Base-by-base conservation (phyloP, 2,329 filamentous ascomycete species). In the Claviceps purpurea region DNA sequence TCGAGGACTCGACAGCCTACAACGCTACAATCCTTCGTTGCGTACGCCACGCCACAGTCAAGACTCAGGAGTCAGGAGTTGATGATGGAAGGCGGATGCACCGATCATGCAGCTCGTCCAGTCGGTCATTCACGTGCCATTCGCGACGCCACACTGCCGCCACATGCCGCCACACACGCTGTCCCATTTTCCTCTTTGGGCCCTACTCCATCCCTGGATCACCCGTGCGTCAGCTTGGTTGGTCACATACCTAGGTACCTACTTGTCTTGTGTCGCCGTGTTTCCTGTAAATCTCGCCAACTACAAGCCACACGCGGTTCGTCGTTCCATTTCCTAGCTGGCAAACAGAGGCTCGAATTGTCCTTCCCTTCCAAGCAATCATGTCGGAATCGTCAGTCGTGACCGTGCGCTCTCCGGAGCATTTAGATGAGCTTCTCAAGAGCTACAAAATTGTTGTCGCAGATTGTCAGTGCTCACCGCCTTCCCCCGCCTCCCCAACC, bases 401-500 rank as follows among this genome's bases (percentile, higher is more conserved):
- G 44, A 50, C 56, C 50, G 68, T 69, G 51, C 65, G 68, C 63
- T 78, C 76, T 54, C 69, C 72, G 58, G 72, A 73, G 61, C 82
- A 91, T 63, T 84, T 94, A 61, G 77, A 75, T 60, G 69, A 72
- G 37, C 69, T 93, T 55, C 75, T 95, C 56, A 77, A 78, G 56
- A 81, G 77, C 52, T 89, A 87, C 38, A 81, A 79, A 58, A 80
- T 95, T 54, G 87, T 97, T 43, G 84, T 97, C 51, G 83, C 85
- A 62, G 87, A 95, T 71, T 96, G 89, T 95, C 74, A 78, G 87
- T 44, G 47, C 59, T 54, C 58, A 57, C 61, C 58, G 54, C 59
- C 55, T 50, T 24, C n/a, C 47, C 47, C 43, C 46, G 37, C 26
- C 26, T 20, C 30, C 30, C 30, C 30, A 34, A 34, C 30, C 30